Base-by-base conservation (phyloP, 164 flowering plant genomes). In the Sedum album region DNA sequence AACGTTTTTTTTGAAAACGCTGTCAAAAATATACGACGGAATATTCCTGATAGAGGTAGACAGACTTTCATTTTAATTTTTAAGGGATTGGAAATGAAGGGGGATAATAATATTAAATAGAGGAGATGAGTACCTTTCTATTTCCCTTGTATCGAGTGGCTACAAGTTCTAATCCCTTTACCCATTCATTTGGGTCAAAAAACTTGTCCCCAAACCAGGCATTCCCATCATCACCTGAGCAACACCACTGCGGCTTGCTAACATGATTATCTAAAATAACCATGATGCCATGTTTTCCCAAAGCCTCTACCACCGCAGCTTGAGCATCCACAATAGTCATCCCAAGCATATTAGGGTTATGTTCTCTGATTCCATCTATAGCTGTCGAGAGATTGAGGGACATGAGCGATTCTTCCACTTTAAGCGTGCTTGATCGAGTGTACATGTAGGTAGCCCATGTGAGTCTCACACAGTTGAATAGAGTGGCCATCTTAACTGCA, bases 401-500 rank as follows among this genome's bases (percentile, higher is more conserved):
- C 30, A 6, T 30, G 8, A 53, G 26, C 9, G 60, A 53, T 5
- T 53, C 28, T 23, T 53, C 60, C 2, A 53, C 60, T 23, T 53
- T 53, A 53, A 53, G 60, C 30, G 1, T 10, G 60, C 60, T 53
- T 23, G 60, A 53, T 21, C 30, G 13, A 7, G 60, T 53, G 60
- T 53, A 53, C 60, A 53, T 53, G 26, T 53, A 8, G 8, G 71
- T 49, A 2, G 48, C 48, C 48, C 48, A 53, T 7, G 60, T 53
- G 14, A 53, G 60, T 53, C 60, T 53, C 13, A 53, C 60, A 23
- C 60, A 53, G 60, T 53, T 53, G 28, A 53, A 53, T 38, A 73
- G 46, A 1, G 77, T 63, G 23, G 68, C 42, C 1, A 85, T 71
- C 18, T 62, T 33, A 0, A 26, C n/a, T 1, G 74, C 79, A 9